Evolutionary conservation across 306 rosid genomes (phyloP).

Genomic region (Lagenaria siceraria): DNA sequence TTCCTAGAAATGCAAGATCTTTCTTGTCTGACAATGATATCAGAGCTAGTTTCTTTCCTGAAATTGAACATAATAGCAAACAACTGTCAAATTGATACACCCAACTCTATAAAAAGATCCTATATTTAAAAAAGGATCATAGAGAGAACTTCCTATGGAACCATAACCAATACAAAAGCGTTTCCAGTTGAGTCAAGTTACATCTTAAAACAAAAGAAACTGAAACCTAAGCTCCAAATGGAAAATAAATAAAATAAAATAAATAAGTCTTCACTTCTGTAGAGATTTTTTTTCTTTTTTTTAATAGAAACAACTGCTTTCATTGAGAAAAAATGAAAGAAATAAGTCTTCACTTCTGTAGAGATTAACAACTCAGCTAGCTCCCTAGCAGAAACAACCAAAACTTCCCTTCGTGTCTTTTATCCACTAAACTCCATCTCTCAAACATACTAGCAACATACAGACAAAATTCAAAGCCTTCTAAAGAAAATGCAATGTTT

Average conservation of each 20-base stretch:
- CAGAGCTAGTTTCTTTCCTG: slow-evolving; percentile 69
- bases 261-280: too few relatives aligned
- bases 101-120: background rate
- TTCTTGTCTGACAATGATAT: slow-evolving; percentile 88
- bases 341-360: too few relatives aligned
- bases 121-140: background rate
- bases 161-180: background rate
- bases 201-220: background rate
- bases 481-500: background rate
- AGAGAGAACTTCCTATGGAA: background rate
- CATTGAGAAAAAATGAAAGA: background rate
- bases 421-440: background rate
- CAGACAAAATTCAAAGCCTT: background rate
- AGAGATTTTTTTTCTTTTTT: too few relatives aligned
- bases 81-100: background rate
- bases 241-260: background rate
- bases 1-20: slow-evolving; percentile 62
- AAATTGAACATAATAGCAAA: background rate
- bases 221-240: background rate
- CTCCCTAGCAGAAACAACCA: background rate
- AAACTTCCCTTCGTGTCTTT: background rate
- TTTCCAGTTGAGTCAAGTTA: background rate
- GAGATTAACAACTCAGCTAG: background rate
- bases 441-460: background rate
- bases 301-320: too few relatives aligned